Evolutionary conservation across 2,329 filamentous ascomycete genomes (phyloP), one percentile per base, ranked within the genome.

Genomic region (Fonsecaea erecta): DNA sequence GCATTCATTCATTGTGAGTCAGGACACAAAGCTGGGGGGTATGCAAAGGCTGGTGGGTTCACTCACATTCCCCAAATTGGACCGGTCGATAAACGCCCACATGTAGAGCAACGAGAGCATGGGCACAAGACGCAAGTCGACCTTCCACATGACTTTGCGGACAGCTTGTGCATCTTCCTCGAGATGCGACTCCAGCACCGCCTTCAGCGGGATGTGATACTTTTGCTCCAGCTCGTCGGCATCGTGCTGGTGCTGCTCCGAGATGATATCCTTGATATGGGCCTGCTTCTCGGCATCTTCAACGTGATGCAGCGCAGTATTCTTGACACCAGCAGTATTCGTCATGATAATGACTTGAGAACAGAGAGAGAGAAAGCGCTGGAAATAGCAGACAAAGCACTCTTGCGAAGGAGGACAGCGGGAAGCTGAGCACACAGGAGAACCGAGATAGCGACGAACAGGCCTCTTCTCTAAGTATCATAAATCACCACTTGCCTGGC

Each of bases 181-280:
- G 7, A 18, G 18, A 37, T 56, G 53, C 21, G 18, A 40, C n/a
- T 56, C 53, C 53, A 56, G 9, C n/a, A 56, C 53, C 21, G 32
- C 53, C 5, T 40, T 18, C 30, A 56, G 2, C 3, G 53, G 53
- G n/a, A 56, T 56, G 12, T 56, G 52, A 7, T 55, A 55, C 30
- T 55, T 55, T n/a, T 55, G 26, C 30, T 55, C 24, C 18, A 55
- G 52, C 52, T 55, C 28, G 18, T 55, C 30, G 18, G 52, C 52
- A 34, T 55, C 52, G 18, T 55, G 52, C 52, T 55, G 52, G 12
- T 3, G 9, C 32, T 55, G 52, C 52, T 35, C 26, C 1, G 24
- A 34, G 30, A 55, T 55, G 9, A 55, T 3, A n/a, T 55, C 26
- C 32, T 18, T 26, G 9, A 30, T 11, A 4, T 28, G 24, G 28